Evolutionary conservation across 495 filamentous ascomycete species (phyloP).

Genomic region (Annulohypoxylon nitens): DNA sequence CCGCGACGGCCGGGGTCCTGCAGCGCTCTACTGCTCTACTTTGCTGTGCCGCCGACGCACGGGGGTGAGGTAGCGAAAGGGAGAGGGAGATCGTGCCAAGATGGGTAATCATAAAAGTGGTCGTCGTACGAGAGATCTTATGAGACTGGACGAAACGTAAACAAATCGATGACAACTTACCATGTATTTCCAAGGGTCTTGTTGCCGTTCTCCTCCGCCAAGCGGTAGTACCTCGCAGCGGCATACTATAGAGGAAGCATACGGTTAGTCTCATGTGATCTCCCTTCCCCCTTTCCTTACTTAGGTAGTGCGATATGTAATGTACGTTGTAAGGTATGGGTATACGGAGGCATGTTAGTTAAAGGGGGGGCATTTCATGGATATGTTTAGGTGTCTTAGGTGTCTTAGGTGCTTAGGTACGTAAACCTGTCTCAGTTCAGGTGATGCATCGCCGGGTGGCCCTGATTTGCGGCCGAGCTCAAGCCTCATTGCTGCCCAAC

Average conservation of each 20-base stretch:
- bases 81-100: constrained; percentile 27
- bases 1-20: constrained; percentile 37
- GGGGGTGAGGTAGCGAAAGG: constrained; percentile 26
- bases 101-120: constrained; percentile 16
- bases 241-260: constrained; percentile 70
- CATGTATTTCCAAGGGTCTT: constrained; percentile 95
- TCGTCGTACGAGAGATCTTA: constrained; percentile 43
- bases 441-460: constrained; percentile 42
- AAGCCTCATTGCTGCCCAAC: constrained; percentile 61
- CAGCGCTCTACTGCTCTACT: constrained; percentile 5
- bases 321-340: constrained; percentile 29
- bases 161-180: constrained; percentile 68
- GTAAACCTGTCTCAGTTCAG: not conserved
- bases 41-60: constrained; percentile 46
- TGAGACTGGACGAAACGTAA: constrained; percentile 24
- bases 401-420: not conserved
- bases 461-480: constrained; percentile 40
- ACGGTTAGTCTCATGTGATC: constrained; percentile 58
- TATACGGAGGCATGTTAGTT: constrained; percentile 30
- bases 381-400: no score
- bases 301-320: constrained; percentile 23
- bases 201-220: constrained; percentile 88
- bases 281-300: constrained; percentile 26
- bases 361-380: not conserved
- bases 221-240: constrained; percentile 92